Base-by-base conservation (phyloP, 768 basidiomycete genomes). In the Hortiboletus flavorubellus region DNA sequence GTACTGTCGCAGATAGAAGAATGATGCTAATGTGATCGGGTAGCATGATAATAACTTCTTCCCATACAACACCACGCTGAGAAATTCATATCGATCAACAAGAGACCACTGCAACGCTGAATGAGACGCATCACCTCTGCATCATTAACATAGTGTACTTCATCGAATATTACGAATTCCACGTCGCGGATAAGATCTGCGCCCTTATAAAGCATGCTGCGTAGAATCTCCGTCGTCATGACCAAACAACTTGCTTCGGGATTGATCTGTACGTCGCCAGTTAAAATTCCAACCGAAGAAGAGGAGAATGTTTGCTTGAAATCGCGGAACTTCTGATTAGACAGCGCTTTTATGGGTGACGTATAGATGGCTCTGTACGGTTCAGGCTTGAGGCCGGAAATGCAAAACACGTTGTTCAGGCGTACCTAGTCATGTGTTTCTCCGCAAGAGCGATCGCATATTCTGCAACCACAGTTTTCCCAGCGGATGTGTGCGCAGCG, bases 11-110 rank as follows among this genome's bases (percentile, higher is more conserved):
- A 3, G 95, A 98, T 15, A 99, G 77, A 41, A 99, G 77, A 52
- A 99, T 98, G 66, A 99, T 98, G 71, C 90, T 96, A 69, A 98
- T 90, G 72, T 99, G 96, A 61, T 98, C 97, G 0, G 97, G 97
- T 12, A 99, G 78, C 94, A 99, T 98, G 70, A 99, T 99, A 61
- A 99, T 99, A 29, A 99, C 96, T 74, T 99, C 96, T 73, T 99
- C 96, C 97, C 97, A 99, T 12, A 99, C 97, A 16, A 99, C 97
- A 39, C 97, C 97, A 67, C 97, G 82, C 96, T 98, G 67, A 40
- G 42, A 38, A 48, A 47, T 51, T 38, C 55, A 54, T n/a, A 51
- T 49, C 37, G 35, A 59, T 69, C 41, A 69, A 46, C 5, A 46
- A 42, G 29, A 49, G 16, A 45, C 18, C 37, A 30, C 26, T 34